Conservation (phyloP, 768 basidiomycete genomes). For the Clitopilus passeckerianus region DNA sequence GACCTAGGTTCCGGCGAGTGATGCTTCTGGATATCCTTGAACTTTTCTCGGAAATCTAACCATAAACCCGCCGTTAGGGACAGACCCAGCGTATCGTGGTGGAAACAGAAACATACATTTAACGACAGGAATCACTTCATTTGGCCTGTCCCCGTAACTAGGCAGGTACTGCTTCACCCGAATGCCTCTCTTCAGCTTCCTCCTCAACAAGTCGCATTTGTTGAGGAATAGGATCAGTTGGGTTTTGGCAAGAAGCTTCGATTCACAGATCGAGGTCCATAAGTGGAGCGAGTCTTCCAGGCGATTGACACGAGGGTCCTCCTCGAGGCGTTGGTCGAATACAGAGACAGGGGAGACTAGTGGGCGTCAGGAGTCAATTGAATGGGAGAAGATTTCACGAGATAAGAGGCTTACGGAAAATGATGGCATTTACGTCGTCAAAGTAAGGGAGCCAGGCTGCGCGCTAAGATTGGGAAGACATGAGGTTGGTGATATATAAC, state of each 20-base stretch:
- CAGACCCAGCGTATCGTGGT: not conserved
- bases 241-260: constrained; percentile 54
- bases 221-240: constrained; percentile 63
- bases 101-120: constrained; percentile 51
- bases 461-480: constrained; percentile 40
- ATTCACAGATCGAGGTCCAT: constrained; percentile 67
- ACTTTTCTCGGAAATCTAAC: constrained; percentile 63
- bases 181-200: constrained; percentile 59
- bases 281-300: constrained; percentile 69
- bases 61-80: not conserved
- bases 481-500: not conserved
- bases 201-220: constrained; percentile 63
- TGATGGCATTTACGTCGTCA: constrained; percentile 72
- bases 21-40: constrained; percentile 59
- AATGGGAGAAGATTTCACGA: not conserved
- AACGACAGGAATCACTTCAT: constrained; percentile 57
- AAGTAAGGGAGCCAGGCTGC: constrained; percentile 79
- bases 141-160: constrained; percentile 64
- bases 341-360: constrained; percentile 71
- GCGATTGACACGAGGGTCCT: constrained; percentile 67
- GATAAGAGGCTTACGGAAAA: constrained; percentile 44
- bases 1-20: constrained; percentile 50
- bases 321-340: constrained; percentile 70
- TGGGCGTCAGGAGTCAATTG: not conserved
- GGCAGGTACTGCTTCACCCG: constrained; percentile 54